phyloP scores from a whole-genome alignment of 2,329 filamentous ascomycete genomes.

The Aspergillus tanneri region DNA sequence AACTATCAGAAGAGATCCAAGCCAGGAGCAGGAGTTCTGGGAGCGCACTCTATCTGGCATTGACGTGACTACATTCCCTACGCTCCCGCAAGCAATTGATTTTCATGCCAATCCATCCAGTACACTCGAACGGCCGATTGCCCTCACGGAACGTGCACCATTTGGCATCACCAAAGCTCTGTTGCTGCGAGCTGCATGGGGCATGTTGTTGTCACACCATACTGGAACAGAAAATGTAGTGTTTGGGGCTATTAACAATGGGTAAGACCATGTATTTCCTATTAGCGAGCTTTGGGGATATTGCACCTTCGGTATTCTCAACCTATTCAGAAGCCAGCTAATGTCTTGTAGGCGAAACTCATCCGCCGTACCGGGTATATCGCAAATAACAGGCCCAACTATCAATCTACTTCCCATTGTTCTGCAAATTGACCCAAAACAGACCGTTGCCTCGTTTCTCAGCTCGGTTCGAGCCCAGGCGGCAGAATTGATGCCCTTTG shows the following conservation, averaged over 20 bases:
- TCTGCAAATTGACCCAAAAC: neutral
- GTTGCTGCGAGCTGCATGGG: neutral
- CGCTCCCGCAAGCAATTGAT: neutral
- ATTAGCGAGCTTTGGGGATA: too few relatives aligned
- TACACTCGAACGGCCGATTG: neutral
- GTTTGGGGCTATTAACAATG: neutral
- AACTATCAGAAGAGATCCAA: neutral
- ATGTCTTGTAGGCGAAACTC: neutral
- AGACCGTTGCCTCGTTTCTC: neutral
- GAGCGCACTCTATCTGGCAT: neutral
- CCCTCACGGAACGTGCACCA: neutral
- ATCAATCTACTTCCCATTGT: neutral
- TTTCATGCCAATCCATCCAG: neutral
- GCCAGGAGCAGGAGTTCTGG: neutral
- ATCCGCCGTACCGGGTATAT: neutral
- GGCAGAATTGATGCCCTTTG: neutral
- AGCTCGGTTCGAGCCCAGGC: neutral
- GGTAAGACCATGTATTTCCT: too few relatives aligned
- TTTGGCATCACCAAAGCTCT: neutral
- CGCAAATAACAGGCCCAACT: neutral
- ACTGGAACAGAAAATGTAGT: neutral
- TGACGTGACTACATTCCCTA: neutral
- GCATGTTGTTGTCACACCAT: neutral
- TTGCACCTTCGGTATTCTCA: neutral
- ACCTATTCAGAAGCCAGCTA: neutral